Conservation (phyloP, 148 eudicot species). For the Agrostemma githago region DNA sequence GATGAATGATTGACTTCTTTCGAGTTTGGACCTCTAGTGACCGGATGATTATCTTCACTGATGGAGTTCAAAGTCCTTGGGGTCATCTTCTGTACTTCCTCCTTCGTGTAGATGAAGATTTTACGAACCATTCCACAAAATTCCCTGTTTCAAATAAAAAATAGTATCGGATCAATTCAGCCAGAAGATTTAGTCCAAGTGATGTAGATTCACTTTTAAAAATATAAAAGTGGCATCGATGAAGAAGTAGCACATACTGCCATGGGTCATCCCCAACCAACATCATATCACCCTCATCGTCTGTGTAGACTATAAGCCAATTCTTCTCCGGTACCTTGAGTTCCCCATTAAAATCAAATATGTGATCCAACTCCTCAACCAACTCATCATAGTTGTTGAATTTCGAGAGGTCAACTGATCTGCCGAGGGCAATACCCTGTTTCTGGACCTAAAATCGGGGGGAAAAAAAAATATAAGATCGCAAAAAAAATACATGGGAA, state of each 20-base stretch:
- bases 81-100: conserved; percentile 86
- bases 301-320: conserved; percentile 88
- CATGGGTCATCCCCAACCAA: conserved; percentile 99
- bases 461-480: no score
- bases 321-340: conserved; percentile 54
- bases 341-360: conserved; percentile 83
- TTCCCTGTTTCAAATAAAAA: conserved; percentile 48
- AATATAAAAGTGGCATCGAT: neutral
- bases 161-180: neutral
- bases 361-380: conserved; percentile 67
- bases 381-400: conserved; percentile 69
- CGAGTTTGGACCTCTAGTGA: conserved; percentile 46
- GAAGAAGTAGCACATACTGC: conserved; percentile 52
- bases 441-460: conserved; percentile 70
- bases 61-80: conserved; percentile 48
- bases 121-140: conserved; percentile 91
- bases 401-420: conserved; percentile 88
- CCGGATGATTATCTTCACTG: conserved; percentile 49
- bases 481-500: neutral
- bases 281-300: conserved; percentile 99
- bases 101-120: conserved; percentile 78
- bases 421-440: conserved; percentile 92
- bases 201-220: neutral
- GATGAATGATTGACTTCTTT: conserved; percentile 43
- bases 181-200: neutral